These are phyloP conservation scores for Rosa persica DNA, from an alignment of 306 rosid genomes.

Conservation along the genomic window DNA sequence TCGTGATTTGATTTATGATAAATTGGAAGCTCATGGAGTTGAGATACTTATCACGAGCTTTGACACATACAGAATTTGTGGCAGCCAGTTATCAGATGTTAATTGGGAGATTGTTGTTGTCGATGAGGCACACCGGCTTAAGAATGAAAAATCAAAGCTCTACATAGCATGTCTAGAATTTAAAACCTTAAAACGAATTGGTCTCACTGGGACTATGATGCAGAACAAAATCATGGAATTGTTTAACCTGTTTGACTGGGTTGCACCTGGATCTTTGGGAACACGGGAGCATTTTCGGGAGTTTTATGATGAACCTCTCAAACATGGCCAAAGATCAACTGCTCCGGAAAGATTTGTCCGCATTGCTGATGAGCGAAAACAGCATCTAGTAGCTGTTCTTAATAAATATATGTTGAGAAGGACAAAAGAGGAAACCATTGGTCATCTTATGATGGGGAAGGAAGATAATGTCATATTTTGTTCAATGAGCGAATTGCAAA, in stretches of 20 bases:
- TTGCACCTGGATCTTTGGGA: constrained; percentile 91
- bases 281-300: constrained; percentile 91
- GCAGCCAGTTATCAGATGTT: constrained; percentile 56
- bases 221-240: constrained; percentile 94
- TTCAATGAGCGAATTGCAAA: constrained; percentile 91
- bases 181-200: constrained; percentile 73
- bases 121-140: constrained; percentile 91
- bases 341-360: constrained; percentile 82
- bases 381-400: constrained; percentile 67
- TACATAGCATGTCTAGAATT: constrained; percentile 72
- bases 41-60: constrained; percentile 92
- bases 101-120: constrained; percentile 74
- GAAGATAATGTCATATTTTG: constrained; percentile 91
- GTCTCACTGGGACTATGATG: constrained; percentile 93
- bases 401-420: constrained; percentile 82
- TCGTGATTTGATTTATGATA: constrained; percentile 70
- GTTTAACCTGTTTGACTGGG: constrained; percentile 92
- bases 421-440: constrained; percentile 95
- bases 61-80: constrained; percentile 82
- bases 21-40: constrained; percentile 49
- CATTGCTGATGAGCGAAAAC: constrained; percentile 78
- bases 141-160: constrained; percentile 90
- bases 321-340: constrained; percentile 94
- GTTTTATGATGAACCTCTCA: constrained; percentile 87
- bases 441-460: constrained; percentile 99